Base-by-base conservation (phyloP, 2,329 filamentous ascomycete genomes). In the Epichloe gansuensis region DNA sequence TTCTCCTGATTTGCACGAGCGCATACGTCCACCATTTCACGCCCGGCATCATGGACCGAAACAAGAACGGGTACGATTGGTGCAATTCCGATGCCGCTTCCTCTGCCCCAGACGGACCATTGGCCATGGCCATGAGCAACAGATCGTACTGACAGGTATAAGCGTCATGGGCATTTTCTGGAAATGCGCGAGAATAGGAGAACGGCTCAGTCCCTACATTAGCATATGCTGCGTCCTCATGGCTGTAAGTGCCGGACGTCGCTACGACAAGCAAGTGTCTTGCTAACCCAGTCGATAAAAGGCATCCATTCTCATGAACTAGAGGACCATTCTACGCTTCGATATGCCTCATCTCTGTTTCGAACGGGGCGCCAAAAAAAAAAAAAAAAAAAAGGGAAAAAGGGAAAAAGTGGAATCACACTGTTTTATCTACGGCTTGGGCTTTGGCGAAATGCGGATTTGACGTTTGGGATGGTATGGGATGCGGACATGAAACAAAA, bases 1-100 rank as follows among this genome's bases (percentile, higher is more conserved):
- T 98, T 50, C 85, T 98, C 61, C 82, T 94, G 61, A 94, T 97
- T 66, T 98, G 93, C 79, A 96, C 93, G 53, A 91, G 88, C 70
- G 83, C 93, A 57, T 97, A 98, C 72, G 80, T 90, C 53, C 93
- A 97, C 75, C 86, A 88, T 62, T 82, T 95, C 58, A 87, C 93
- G 64, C 91, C 93, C 1, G 80, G 85, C 4, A 85, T 95, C 62
- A 88, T 98, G 73, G 91, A 97, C 71, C 80, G 87, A 50, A 93
- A 95, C 69, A 95, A 94, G 75, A 82, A 91, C 62, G 89, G 89
- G 88, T 93, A 79, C 45, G 77, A 53, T 21, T 2, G 17, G 2
- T 5, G 23, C 15, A 23, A 41, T 21, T 21, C 15, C 23, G 2
- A 43, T 35, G 38, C 48, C 48, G 38, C 41, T 21, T 34, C 15